These are phyloP conservation scores for Prototheca cutis DNA, from an alignment of 163 green algal species.

Conservation along the genomic window DNA sequence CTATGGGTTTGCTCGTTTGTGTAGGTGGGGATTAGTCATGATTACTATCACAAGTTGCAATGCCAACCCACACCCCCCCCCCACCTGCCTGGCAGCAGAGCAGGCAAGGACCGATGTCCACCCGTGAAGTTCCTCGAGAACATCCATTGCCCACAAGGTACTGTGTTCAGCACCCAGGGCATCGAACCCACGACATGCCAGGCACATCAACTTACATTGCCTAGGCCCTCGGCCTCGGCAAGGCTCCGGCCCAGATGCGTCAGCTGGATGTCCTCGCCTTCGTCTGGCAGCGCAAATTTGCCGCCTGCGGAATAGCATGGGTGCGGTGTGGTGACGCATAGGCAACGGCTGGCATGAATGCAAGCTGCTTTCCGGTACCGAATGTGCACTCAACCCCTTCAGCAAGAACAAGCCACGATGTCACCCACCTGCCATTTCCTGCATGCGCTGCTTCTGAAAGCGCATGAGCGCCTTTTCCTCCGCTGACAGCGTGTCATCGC, in stretches of 20 bases:
- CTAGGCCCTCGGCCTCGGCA: slow-evolving; percentile 39
- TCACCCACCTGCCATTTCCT: slow-evolving; percentile 24
- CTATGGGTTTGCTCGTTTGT: too few relatives aligned
- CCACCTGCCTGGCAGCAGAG: too few relatives aligned
- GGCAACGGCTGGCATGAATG: too few relatives aligned
- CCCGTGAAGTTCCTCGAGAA: too few relatives aligned
- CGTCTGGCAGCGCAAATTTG: slow-evolving; percentile 62
- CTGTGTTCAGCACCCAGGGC: too few relatives aligned
- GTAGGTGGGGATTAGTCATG: background rate
- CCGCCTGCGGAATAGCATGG: slow-evolving; percentile 5
- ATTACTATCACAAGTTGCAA: background rate
- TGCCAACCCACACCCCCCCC: background rate
- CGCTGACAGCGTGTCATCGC: slow-evolving; percentile 52
- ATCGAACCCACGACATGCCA: too few relatives aligned
- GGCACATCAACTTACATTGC: slow-evolving; percentile 18
- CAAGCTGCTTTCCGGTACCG: too few relatives aligned
- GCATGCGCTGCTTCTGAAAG: slow-evolving; percentile 63
- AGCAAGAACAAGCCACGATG: too few relatives aligned
- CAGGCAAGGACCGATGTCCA: too few relatives aligned
- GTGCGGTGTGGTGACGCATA: background rate
- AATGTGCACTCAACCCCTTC: too few relatives aligned
- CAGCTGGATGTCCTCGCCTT: slow-evolving; percentile 28
- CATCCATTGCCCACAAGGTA: too few relatives aligned
- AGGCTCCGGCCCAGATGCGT: slow-evolving; percentile 56
- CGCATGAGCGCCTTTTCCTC: slow-evolving; percentile 64